These are phyloP conservation scores for Miscanthus sacchariflorus DNA, from an alignment of 202 grass and related monocot species.

Conservation along the genomic window DNA sequence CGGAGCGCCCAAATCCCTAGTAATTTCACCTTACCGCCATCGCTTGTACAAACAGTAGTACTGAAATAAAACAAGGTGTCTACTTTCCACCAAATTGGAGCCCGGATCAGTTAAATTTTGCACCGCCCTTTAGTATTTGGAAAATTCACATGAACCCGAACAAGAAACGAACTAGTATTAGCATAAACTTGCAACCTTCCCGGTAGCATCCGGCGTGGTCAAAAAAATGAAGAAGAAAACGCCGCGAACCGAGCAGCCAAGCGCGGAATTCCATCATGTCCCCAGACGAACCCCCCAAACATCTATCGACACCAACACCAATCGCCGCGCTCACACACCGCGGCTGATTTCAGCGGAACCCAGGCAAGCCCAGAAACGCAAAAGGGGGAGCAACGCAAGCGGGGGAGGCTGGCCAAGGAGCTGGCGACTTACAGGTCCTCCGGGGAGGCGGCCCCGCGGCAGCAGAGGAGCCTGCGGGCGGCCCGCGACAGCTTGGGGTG, in stretches of 20 bases:
- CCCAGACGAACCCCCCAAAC: background rate
- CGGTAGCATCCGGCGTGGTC: too few species aligned
- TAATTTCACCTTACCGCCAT: background rate
- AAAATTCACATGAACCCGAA: background rate
- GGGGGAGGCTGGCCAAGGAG: too few species aligned
- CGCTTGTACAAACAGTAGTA: background rate
- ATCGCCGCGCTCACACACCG: background rate
- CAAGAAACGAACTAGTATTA: background rate
- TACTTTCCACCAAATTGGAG: background rate
- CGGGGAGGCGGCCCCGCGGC: slow-evolving; percentile 37
- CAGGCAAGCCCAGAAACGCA: background rate
- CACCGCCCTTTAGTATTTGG: background rate
- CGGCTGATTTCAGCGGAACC: background rate
- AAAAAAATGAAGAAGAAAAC: too few species aligned
- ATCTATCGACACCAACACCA: background rate
- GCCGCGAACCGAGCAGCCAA: background rate
- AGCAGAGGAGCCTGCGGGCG: slow-evolving; percentile 66
- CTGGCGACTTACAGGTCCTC: slow-evolving; percentile 57
- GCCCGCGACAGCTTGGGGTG: slow-evolving; percentile 62
- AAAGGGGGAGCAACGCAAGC: too few species aligned
- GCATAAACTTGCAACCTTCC: too few species aligned
- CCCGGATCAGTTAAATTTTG: background rate
- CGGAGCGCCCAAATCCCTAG: background rate
- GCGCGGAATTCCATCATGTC: background rate
- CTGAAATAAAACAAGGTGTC: background rate